Conservation (phyloP, 2,329 filamentous ascomycete genomes). For the Fusarium sp. region DNA sequence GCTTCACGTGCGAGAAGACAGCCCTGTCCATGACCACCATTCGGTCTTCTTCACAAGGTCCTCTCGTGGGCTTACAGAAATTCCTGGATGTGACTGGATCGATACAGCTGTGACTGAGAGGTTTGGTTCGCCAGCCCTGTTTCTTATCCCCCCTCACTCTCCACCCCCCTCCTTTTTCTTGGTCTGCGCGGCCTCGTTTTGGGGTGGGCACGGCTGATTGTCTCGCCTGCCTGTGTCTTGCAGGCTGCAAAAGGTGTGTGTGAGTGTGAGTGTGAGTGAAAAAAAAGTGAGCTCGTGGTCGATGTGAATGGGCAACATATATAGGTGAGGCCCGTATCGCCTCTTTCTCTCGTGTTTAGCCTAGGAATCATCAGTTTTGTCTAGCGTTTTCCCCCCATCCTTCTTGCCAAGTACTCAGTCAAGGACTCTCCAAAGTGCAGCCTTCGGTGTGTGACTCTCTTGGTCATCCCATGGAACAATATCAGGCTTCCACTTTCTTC, state of each 20-base stretch:
- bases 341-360: conserved; percentile 5
- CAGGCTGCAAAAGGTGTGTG: conserved; percentile 14
- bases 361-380: conserved; percentile 2
- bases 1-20: conserved; percentile 39
- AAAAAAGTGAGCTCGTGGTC: conserved; percentile 6
- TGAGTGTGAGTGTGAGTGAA: conserved; percentile 9
- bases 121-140: conserved; percentile 20
- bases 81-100: conserved; percentile 38
- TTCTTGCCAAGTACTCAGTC: conserved; percentile 16
- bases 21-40: conserved; percentile 41
- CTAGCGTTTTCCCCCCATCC: conserved; percentile 27
- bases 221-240: conserved; percentile 30
- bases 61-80: conserved; percentile 20
- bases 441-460: conserved; percentile 39
- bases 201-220: conserved; percentile 24
- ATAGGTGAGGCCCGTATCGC: conserved; percentile 29
- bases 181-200: conserved; percentile 28
- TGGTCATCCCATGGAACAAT: conserved; percentile 32
- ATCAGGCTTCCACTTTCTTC: conserved; percentile 27
- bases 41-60: conserved; percentile 34
- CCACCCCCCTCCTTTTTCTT: conserved; percentile 2
- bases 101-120: conserved; percentile 25
- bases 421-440: conserved; percentile 6
- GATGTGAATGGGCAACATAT: conserved; percentile 19
- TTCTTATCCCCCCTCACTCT: conserved; percentile 12